A percentile compares a stretch with the other conserved stretches of the same genome.
These are phyloP conservation scores for Rhodotorula sp. DNA, from an alignment of 1,284 basidiomycete species.

Conservation along the genomic window DNA sequence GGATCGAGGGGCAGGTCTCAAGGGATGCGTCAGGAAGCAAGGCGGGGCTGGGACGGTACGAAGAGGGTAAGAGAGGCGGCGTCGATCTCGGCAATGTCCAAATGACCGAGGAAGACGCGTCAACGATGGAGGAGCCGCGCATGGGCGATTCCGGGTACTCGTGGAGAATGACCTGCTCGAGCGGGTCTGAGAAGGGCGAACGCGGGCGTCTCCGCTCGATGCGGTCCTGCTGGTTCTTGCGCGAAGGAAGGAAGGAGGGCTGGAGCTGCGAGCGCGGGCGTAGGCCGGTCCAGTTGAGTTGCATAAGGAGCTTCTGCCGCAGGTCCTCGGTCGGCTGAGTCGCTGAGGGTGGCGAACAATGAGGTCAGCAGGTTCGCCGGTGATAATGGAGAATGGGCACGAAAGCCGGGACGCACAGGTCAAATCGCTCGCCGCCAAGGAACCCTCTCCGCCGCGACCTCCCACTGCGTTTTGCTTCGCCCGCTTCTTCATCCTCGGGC, in stretches of 20 bases:
- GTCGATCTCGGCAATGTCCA: neutral
- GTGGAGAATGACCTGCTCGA: neutral
- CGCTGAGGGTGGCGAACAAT: neutral
- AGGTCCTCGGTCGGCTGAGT: neutral
- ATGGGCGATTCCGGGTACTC: neutral
- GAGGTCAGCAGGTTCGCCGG: too few species aligned
- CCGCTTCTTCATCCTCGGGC: fast-evolving
- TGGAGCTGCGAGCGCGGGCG: neutral
- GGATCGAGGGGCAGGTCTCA: too few species aligned
- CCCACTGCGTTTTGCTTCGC: neutral
- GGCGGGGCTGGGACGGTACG: too few species aligned
- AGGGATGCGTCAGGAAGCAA: neutral
- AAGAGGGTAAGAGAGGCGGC: neutral
- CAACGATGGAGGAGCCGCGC: neutral
- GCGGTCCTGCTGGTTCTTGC: neutral
- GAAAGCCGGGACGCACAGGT: neutral
- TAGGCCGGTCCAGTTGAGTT: neutral
- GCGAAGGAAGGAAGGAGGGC: neutral
- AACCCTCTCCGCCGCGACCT: neutral
- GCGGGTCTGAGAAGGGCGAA: neutral
- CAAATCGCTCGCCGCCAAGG: neutral
- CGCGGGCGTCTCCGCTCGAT: neutral
- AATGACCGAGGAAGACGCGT: neutral
- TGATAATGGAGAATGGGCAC: too few species aligned
- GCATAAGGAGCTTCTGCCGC: neutral